These are phyloP conservation scores for Phlebiopsis flavidoalba DNA, from an alignment of 768 basidiomycete species.

Conservation along the genomic window DNA sequence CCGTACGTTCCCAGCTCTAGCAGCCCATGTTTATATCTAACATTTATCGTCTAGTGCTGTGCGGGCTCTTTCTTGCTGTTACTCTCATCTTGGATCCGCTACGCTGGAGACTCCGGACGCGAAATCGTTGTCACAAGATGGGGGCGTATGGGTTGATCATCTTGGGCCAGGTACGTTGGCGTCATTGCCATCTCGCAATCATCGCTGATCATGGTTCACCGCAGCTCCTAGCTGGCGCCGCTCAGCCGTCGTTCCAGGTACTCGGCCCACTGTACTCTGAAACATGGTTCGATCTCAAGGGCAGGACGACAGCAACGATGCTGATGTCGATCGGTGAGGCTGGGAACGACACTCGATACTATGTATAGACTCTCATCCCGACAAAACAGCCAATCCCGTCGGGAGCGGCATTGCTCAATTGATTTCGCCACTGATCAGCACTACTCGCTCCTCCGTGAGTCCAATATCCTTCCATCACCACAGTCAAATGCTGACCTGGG, in stretches of 20 bases:
- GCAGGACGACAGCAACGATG: slow-evolving; percentile 78
- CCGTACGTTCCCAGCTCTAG: slow-evolving; percentile 40
- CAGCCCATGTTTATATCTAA: neutral
- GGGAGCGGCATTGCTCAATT: slow-evolving; percentile 14
- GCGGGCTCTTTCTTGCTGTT: slow-evolving; percentile 50
- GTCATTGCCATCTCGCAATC: neutral
- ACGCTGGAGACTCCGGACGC: slow-evolving; percentile 70
- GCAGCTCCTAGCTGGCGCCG: slow-evolving; percentile 57
- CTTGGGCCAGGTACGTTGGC: slow-evolving; percentile 54
- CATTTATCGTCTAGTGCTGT: slow-evolving; percentile 46
- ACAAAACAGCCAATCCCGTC: slow-evolving; percentile 15
- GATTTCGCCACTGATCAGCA: neutral
- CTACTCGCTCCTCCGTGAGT: slow-evolving; percentile 42
- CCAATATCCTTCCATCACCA: neutral
- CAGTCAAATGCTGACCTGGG: neutral
- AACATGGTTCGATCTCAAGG: slow-evolving; percentile 73
- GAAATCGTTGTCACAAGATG: slow-evolving; percentile 40
- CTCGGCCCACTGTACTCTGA: slow-evolving; percentile 80
- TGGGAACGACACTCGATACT: neutral
- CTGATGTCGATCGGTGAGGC: slow-evolving; percentile 39
- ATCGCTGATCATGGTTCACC: neutral
- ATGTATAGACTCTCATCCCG: neutral
- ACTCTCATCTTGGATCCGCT: slow-evolving; percentile 72
- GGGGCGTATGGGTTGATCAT: slow-evolving; percentile 65
- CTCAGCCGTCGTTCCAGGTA: slow-evolving; percentile 73